Percentiles rank a stretch among this genome's conserved stretches.
phyloP scores from a whole-genome alignment of 352 stramenopile species.

The Phytophthora capsici region DNA sequence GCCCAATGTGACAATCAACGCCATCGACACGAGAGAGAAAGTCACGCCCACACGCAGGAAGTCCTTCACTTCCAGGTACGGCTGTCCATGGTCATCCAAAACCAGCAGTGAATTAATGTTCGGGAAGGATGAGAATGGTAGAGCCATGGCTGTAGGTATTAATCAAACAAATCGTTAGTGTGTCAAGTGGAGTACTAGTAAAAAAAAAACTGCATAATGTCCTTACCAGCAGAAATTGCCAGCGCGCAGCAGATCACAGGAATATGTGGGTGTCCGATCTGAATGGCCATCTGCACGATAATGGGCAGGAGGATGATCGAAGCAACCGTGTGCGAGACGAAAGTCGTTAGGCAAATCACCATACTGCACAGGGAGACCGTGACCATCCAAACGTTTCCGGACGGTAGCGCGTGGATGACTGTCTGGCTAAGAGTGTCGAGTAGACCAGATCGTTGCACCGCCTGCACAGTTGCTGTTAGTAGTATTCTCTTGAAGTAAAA shows the following conservation, averaged over 20 bases:
- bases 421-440: conserved; percentile 85
- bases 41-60: conserved; percentile 87
- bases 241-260: conserved; percentile 86
- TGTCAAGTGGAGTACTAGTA: background rate
- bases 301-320: conserved; percentile 93
- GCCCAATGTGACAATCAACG: conserved; percentile 87
- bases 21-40: conserved; percentile 86
- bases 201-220: background rate
- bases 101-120: conserved; percentile 94
- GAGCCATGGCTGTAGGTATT: conserved; percentile 72
- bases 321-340: conserved; percentile 93
- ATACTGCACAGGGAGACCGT: conserved; percentile 88
- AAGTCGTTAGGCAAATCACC: conserved; percentile 91
- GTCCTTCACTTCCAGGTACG: conserved; percentile 88
- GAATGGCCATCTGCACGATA: conserved; percentile 90
- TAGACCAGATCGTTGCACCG: conserved; percentile 83
- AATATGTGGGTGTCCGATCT: conserved; percentile 88
- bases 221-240: conserved; percentile 87
- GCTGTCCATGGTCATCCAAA: conserved; percentile 88
- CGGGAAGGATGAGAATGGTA: conserved; percentile 93
- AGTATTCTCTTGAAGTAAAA: too few relatives aligned
- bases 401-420: conserved; percentile 80
- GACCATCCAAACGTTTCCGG: conserved; percentile 86
- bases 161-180: conserved; percentile 1
- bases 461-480: conserved; percentile 46